phyloP scores from a whole-genome alignment of 192 early-diverging fungal genomes.

The Ramicandelaber brevisporus region DNA sequence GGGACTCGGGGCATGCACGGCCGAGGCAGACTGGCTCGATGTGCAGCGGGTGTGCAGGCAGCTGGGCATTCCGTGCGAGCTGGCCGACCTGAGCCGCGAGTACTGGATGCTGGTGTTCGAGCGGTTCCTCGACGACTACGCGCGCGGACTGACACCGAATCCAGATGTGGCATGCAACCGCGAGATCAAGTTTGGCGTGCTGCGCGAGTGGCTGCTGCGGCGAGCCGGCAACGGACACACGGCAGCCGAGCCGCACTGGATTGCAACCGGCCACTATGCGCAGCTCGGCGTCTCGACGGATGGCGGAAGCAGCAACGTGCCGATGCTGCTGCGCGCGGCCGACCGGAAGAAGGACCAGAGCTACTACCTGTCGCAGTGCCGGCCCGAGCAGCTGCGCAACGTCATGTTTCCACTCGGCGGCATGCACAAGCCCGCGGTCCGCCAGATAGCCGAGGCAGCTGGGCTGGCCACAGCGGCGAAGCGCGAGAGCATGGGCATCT shows the following conservation, averaged over 20 bases:
- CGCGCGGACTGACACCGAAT: constrained; percentile 56
- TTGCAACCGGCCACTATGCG: constrained; percentile 43
- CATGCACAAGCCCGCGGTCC: constrained; percentile 39
- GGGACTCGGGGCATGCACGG: constrained; percentile 38
- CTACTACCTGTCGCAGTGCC: constrained; percentile 62
- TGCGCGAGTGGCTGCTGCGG: constrained; percentile 24
- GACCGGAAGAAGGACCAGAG: constrained; percentile 79
- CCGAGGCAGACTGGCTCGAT: constrained; percentile 47
- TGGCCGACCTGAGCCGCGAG: constrained; percentile 54
- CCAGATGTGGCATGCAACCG: constrained; percentile 80
- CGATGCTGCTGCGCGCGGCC: constrained; percentile 9
- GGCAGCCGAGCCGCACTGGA: constrained; percentile 7
- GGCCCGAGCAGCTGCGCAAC: constrained; percentile 3
- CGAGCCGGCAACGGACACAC: neutral
- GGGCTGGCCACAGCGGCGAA: constrained; percentile 28
- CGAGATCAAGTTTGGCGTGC: constrained; percentile 80
- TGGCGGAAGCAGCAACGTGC: neutral
- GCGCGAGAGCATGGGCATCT: constrained; percentile 91
- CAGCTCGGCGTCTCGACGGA: neutral
- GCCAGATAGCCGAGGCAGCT: constrained; percentile 25
- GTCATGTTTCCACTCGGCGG: constrained; percentile 64
- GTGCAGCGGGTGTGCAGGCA: constrained; percentile 39
- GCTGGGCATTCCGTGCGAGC: constrained; percentile 34
- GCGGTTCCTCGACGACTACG: constrained; percentile 44
- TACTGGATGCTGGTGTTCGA: constrained; percentile 85